Percentiles rank a stretch among this genome's conserved stretches.
Evolutionary conservation across 108 stramenopile species (phyloP).

Genomic region (Craspedostauros australis): DNA sequence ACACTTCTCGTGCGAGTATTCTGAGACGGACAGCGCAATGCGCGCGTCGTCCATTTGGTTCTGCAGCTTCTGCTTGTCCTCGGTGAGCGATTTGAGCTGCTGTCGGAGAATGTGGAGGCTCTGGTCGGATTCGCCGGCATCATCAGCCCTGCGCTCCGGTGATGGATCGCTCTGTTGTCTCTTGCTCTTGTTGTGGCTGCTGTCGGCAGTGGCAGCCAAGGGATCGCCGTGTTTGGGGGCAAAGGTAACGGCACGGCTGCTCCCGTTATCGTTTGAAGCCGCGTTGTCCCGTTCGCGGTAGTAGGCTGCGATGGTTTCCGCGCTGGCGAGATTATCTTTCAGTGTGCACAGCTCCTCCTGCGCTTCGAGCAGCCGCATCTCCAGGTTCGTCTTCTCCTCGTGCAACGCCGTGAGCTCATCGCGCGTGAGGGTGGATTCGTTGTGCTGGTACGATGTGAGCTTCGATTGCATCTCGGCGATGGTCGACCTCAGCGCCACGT

Average conservation of each 20-base stretch:
- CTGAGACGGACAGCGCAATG: conserved; percentile 8
- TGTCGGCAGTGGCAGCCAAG: too few species aligned
- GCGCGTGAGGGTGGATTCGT: conserved; percentile 25
- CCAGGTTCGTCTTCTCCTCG: conserved; percentile 37
- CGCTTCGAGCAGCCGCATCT: conserved; percentile 51
- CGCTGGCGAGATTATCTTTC: conserved; percentile 32
- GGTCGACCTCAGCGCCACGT: conserved; percentile 3
- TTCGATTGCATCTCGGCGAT: too few species aligned
- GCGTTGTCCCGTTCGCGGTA: conserved; percentile 30
- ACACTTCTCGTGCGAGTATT: conserved; percentile 7
- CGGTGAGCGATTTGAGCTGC: neutral
- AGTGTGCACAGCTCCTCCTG: conserved; percentile 14
- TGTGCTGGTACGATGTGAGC: too few species aligned
- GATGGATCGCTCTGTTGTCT: neutral
- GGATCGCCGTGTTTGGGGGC: too few species aligned
- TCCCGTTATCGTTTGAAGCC: conserved; percentile 7
- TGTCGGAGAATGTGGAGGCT: too few species aligned
- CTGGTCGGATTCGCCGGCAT: conserved; percentile 1
- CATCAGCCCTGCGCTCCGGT: neutral
- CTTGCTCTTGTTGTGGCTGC: too few species aligned
- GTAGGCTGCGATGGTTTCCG: conserved; percentile 32
- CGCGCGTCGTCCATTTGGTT: conserved; percentile 11
- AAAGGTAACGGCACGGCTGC: conserved; percentile 25
- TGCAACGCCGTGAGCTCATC: conserved; percentile 41
- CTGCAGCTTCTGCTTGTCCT: conserved; percentile 10